Evolutionary conservation across 2,329 filamentous ascomycete species (phyloP).

Genomic region (Phoma sp.): DNA sequence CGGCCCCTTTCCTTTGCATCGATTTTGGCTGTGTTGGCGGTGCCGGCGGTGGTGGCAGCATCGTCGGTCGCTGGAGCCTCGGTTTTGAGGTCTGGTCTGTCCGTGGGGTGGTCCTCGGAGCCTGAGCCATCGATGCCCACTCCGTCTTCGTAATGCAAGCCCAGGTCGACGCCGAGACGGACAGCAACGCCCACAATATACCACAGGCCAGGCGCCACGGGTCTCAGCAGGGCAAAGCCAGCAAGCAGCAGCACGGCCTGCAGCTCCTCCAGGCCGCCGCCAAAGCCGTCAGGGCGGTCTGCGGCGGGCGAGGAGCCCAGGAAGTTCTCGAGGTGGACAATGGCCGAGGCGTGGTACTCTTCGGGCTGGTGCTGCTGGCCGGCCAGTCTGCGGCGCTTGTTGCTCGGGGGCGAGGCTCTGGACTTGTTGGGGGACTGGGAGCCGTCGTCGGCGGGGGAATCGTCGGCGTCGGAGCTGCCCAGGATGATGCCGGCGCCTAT

Average conservation of each 20-base stretch:
- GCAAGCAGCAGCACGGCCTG: constrained; percentile 92
- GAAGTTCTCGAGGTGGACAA: constrained; percentile 88
- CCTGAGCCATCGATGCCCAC: constrained; percentile 63
- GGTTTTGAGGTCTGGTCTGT: constrained; percentile 9
- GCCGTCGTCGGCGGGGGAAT: constrained; percentile 39
- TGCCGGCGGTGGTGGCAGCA: neutral
- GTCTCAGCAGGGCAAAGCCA: constrained; percentile 87
- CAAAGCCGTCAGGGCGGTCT: constrained; percentile 68
- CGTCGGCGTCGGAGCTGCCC: constrained; percentile 53
- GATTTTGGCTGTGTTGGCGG: constrained; percentile 44
- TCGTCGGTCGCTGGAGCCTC: neutral
- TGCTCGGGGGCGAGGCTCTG: constrained; percentile 40
- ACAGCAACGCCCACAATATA: constrained; percentile 96
- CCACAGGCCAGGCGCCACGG: constrained; percentile 92
- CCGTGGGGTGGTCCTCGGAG: constrained; percentile 37
- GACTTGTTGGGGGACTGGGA: constrained; percentile 37
- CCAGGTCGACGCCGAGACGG: constrained; percentile 86
- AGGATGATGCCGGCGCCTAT: constrained; percentile 95
- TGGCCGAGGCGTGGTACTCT: constrained; percentile 94
- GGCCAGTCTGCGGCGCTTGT: constrained; percentile 49
- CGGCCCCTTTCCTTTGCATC: constrained; percentile 67
- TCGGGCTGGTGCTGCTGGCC: constrained; percentile 78
- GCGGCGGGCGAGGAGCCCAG: constrained; percentile 68
- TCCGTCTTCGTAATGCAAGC: constrained; percentile 90
- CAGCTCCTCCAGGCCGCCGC: constrained; percentile 89